Evolutionary conservation across 331 rosid genomes (phyloP), one percentile per base, ranked within the genome.

Genomic region (Ulmus americana): DNA sequence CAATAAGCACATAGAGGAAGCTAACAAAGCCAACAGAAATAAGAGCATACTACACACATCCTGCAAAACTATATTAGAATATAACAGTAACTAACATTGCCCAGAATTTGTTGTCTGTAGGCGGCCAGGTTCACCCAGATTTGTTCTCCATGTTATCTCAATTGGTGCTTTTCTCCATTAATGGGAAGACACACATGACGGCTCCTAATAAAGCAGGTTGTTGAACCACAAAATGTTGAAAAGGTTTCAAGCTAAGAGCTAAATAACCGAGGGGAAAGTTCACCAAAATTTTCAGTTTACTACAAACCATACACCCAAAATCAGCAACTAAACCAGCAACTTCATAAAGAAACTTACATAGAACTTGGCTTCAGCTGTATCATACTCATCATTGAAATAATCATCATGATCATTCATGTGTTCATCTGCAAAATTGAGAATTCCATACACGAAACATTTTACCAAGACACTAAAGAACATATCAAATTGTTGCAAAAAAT

Each of bases 271-370:
- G 22, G 22, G 22, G 1, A 1, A 20, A 20, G 22, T 20, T 0
- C 1, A 20, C 22, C 22, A 20, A 20, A 20, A 20, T 20, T 20
- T 20, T 20, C 2, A 0, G 22, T 20, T 20, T 20, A 20, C 22
- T 0, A 1, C 2, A 20, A 20, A 20, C 22, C 22, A 20, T 4
- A 40, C 45, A 39, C 45, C 20, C 43, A 61, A 16, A 12, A 40
- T 42, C 1, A 20, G 51, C 11, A n/a, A 12, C 7, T 12, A 9
- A 4, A 59, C 9, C 39, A 46, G 45, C 16, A 12, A 45, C 51
- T 75, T 7, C 6, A 11, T 16, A 63, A 53, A 18, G 47, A 43
- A 51, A 70, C 88, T 82, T 79, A 88, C 96, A 78, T 65, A 82
- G 65, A 83, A 79, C 58, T 85, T 82, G 45, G 65, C 81, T 43